Conservation (phyloP, 768 basidiomycete species). For the Tricholoma saponaceum region DNA sequence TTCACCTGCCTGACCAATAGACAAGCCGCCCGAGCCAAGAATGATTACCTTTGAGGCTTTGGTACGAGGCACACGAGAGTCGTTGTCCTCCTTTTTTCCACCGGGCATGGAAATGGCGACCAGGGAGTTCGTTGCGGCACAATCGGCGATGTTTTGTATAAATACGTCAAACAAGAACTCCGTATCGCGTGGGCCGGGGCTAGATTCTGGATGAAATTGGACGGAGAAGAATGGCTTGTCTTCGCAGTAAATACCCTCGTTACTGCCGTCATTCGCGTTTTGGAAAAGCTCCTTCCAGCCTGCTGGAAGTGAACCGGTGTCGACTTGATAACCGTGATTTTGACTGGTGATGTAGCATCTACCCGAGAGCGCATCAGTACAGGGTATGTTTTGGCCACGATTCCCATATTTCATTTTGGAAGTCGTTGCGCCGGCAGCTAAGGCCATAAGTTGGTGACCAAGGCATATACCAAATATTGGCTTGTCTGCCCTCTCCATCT, state of each 20-base stretch:
- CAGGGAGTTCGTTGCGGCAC: slow-evolving; percentile 50
- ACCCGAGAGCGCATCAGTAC: slow-evolving; percentile 89
- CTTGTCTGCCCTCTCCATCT: slow-evolving; percentile 66
- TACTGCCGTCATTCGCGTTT: slow-evolving; percentile 96
- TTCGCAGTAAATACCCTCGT: slow-evolving; percentile 95
- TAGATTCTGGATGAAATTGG: slow-evolving; percentile 98
- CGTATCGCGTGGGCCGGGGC: slow-evolving; percentile 95
- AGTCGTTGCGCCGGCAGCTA: slow-evolving; percentile 90
- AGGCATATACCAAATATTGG: slow-evolving; percentile 99
- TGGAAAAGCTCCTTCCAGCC: slow-evolving; percentile 94
- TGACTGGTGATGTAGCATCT: slow-evolving; percentile 99
- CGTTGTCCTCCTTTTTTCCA: slow-evolving; percentile 82
- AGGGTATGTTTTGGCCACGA: slow-evolving; percentile 98
- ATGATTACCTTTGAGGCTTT: slow-evolving; percentile 93
- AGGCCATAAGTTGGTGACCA: slow-evolving; percentile 93
- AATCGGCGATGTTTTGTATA: slow-evolving; percentile 81
- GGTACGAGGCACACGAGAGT: slow-evolving; percentile 61
- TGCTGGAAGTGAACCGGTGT: slow-evolving; percentile 66
- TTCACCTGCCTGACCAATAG: slow-evolving; percentile 98
- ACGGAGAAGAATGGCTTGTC: slow-evolving; percentile 97
- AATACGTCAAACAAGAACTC: slow-evolving; percentile 99
- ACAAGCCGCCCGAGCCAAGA: slow-evolving; percentile 94
- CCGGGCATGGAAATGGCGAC: slow-evolving; percentile 68
- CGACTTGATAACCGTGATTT: slow-evolving; percentile 97
- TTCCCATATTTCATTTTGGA: slow-evolving; percentile 99